These are phyloP conservation scores for Omphalotus olearius DNA, from an alignment of 1,284 basidiomycete genomes.

Conservation along the genomic window DNA sequence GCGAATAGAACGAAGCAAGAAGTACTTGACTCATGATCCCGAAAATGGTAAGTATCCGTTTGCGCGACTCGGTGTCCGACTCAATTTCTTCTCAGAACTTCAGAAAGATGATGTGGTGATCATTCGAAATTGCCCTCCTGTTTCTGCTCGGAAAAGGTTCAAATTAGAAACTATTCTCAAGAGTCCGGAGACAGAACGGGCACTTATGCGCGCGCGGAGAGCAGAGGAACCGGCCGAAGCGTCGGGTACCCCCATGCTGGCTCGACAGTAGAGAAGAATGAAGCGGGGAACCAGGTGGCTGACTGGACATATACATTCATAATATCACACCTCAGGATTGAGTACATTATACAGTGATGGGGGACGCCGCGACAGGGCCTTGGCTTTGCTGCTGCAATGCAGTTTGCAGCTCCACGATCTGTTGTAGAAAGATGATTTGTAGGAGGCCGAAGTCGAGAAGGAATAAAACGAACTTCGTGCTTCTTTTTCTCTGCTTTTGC, in stretches of 20 bases:
- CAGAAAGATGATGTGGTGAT: conserved; percentile 63
- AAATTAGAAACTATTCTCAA: conserved; percentile 58
- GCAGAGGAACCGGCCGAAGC: conserved; percentile 5
- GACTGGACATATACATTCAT: not conserved
- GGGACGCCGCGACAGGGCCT: conserved; percentile 15
- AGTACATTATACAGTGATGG: not conserved
- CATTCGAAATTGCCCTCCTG: conserved; percentile 75
- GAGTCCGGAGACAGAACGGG: conserved; percentile 62
- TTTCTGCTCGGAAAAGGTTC: conserved; percentile 75
- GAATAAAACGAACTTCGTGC: conserved; percentile 54
- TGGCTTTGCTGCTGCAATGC: conserved; percentile 42
- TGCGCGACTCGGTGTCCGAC: not conserved
- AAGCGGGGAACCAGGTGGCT: conserved; percentile 3
- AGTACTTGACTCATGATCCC: conserved; percentile 72
- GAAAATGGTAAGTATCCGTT: conserved; percentile 46
- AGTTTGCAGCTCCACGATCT: conserved; percentile 66
- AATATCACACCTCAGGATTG: too few relatives aligned
- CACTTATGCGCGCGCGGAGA: conserved; percentile 24
- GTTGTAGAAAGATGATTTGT: not conserved
- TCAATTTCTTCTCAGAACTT: conserved; percentile 38
- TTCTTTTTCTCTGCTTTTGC: conserved; percentile 76
- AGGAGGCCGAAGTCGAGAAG: conserved; percentile 9
- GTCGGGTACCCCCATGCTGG: not conserved
- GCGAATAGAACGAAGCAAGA: conserved; percentile 70
- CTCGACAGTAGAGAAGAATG: not conserved